Base-by-base conservation (phyloP, 768 basidiomycete genomes). In the Amanita brunnescens region DNA sequence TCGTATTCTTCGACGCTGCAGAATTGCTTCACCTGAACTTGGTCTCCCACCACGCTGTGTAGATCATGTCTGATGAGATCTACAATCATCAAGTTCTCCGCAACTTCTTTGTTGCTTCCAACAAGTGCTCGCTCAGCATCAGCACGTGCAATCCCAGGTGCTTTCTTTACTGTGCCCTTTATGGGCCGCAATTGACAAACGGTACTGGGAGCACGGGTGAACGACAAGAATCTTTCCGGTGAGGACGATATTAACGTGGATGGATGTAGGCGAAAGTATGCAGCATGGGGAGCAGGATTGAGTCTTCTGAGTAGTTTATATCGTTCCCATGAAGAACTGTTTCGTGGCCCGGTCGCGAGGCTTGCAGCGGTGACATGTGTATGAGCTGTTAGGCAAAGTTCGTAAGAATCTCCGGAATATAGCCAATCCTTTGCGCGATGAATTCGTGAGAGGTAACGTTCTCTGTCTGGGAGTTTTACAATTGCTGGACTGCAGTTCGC, bases 41-140 rank as follows among this genome's bases (percentile, higher is more conserved):
- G 75, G 34, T 88, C 84, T 1, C 89, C 90, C 16, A 95, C 78
- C 49, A 86, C 83, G 26, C 81, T 81, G 57, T 94, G 83, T 30
- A 98, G 71, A 67, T 98, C 94, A 57, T 96, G 89, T 30, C 92
- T 81, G 59, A 95, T 95, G 43, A 98, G 79, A 64, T 97, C 94
- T 21, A 96, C 94, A 55, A 98, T 96, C 94, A 98, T 97, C 51
- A 98, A 67, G 63, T 98, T 98, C 70, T 97, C 94, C 0, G 93
- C 94, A 1, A 94, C 81, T 65, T 98, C 94, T 64, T 98, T 98
- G 38, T 70, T 72, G 63, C 78, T 86, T 5, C 84, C 83, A 12
- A 71, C 72, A 51, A 87, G 66, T 12, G 75, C 64, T 65, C 81
- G 58, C 58, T 85, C 81, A n/a, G 84, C 84, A 43, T 80, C 76